Percentiles rank a stretch among this genome's conserved stretches.
Evolutionary conservation across 2,329 filamentous ascomycete species (phyloP).

Genomic region (Lojkania enalia): DNA sequence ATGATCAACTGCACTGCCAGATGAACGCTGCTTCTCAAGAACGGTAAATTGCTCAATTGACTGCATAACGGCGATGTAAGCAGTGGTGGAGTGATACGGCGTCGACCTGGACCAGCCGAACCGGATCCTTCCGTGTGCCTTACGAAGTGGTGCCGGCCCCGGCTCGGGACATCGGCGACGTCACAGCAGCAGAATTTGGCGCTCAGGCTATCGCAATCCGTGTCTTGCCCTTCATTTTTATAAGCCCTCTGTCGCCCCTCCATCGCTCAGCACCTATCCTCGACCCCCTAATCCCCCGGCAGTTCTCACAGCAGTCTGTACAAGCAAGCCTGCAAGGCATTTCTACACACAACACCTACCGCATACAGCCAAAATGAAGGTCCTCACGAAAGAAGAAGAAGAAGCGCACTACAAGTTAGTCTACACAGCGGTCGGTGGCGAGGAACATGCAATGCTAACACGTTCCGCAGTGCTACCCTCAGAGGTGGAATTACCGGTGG

Average conservation of each 20-base stretch:
- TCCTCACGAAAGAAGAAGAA: constrained; percentile 94
- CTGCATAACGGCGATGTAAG: too few species aligned
- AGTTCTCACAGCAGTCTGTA: neutral
- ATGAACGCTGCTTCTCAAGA: too few species aligned
- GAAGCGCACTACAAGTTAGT: constrained; percentile 74
- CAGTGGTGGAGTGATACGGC: too few species aligned
- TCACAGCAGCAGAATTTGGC: constrained; percentile 37
- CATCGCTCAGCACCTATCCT: neutral
- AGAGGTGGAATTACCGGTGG: constrained; percentile 79
- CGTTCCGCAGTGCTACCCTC: constrained; percentile 63
- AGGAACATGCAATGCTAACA: constrained; percentile 15
- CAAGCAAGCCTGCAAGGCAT: constrained; percentile 1
- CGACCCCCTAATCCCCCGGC: neutral
- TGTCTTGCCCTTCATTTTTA: constrained; percentile 2
- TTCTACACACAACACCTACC: neutral
- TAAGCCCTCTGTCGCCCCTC: neutral
- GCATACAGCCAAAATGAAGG: constrained; percentile 70
- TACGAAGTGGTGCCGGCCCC: neutral
- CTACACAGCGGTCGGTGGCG: too few species aligned
- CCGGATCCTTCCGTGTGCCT: too few species aligned
- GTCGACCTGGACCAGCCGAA: too few species aligned
- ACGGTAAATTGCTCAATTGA: too few species aligned
- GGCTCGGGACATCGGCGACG: constrained; percentile 40
- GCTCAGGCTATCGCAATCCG: constrained; percentile 18
- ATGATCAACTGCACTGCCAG: too few species aligned